phyloP scores from a whole-genome alignment of 495 filamentous ascomycete genomes.

The Extremus antarcticus region DNA sequence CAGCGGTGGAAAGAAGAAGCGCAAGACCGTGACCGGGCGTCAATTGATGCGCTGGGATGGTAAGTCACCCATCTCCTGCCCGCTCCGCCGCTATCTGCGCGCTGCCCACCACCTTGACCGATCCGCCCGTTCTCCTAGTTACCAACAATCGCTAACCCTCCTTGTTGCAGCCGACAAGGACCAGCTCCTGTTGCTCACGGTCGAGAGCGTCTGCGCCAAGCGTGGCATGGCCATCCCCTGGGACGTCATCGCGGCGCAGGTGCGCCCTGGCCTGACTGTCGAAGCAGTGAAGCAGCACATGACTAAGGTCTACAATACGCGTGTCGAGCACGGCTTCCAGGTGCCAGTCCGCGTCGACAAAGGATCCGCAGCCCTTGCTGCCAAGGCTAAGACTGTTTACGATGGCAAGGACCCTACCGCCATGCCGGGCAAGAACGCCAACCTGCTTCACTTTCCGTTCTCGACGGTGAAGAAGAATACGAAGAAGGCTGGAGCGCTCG shows the following conservation, averaged over 20 bases:
- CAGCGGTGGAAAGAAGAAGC: slow-evolving; percentile 8
- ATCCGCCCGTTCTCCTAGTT: too few relatives aligned
- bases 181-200: slow-evolving; percentile 12
- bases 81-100: too few relatives aligned
- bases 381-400: background rate
- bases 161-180: slow-evolving; percentile 9
- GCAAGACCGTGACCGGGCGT: slow-evolving; percentile 14
- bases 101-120: too few relatives aligned
- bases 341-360: slow-evolving; percentile 3
- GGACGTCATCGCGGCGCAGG: slow-evolving; percentile 8
- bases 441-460: background rate
- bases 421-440: background rate
- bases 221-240: slow-evolving; percentile 12
- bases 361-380: background rate
- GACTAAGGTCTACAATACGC: slow-evolving; percentile 9
- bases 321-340: background rate
- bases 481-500: slow-evolving; percentile 4
- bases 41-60: slow-evolving; percentile 18
- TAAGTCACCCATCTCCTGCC: too few relatives aligned
- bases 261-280: slow-evolving; percentile 1
- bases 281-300: slow-evolving; percentile 22
- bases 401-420: background rate
- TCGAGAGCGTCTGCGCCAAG: slow-evolving; percentile 9
- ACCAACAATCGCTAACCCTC: slow-evolving; percentile 2
- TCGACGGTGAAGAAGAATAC: background rate